phyloP scores from a whole-genome alignment of 805 yeast species.

The Metschnikowia peoriensis region DNA sequence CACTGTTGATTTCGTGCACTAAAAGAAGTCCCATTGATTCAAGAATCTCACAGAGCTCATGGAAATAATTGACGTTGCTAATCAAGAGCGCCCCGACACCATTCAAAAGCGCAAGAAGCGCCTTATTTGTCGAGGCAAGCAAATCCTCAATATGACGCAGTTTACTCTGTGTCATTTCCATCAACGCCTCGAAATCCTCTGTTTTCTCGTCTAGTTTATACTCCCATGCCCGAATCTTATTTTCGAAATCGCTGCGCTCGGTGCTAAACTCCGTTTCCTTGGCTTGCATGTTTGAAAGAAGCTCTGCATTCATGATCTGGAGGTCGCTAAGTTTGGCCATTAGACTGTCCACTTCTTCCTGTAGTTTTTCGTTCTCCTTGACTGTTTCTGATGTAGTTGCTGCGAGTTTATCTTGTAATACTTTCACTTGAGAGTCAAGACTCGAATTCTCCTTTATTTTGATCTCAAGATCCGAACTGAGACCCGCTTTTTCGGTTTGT shows the following conservation, averaged over 20 bases:
- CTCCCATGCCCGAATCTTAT: constrained; percentile 46
- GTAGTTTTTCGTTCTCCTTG: not conserved
- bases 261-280: constrained; percentile 57
- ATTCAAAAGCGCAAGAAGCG: constrained; percentile 1
- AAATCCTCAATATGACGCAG: constrained; percentile 22
- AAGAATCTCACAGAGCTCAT: constrained; percentile 53
- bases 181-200: constrained; percentile 41
- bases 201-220: constrained; percentile 47
- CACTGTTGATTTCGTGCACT: constrained; percentile 33
- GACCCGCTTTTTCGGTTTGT: not conserved
- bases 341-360: constrained; percentile 1
- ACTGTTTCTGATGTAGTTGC: not conserved
- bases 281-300: constrained; percentile 65
- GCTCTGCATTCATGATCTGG: constrained; percentile 52
- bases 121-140: not conserved
- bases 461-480: not conserved
- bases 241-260: constrained; percentile 50
- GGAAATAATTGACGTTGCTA: constrained; percentile 31
- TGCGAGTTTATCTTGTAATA: not conserved
- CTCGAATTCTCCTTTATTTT: not conserved
- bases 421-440: not conserved
- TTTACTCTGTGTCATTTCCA: constrained; percentile 37
- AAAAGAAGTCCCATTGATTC: constrained; percentile 78
- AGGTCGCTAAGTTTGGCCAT: constrained; percentile 22
- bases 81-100: constrained; percentile 28